Evolutionary conservation across 2,329 filamentous ascomycete species (phyloP).

Genomic region (Verticillium albo-atrum): DNA sequence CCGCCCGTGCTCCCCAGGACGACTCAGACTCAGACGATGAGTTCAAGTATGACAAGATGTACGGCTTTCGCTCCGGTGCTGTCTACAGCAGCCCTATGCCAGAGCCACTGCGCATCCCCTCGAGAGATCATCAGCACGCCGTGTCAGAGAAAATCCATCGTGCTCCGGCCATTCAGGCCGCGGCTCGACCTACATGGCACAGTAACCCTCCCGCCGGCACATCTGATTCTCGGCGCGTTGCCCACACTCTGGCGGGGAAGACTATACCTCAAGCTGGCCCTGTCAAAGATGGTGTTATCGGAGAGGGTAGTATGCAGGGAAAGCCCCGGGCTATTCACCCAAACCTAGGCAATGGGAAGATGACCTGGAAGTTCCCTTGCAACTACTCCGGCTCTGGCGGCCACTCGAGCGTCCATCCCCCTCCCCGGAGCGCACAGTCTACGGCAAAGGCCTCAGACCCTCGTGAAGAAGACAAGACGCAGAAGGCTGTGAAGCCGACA

Average conservation of each 20-base stretch:
- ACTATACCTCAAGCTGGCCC: background rate
- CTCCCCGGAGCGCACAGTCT: background rate
- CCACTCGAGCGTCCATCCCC: background rate
- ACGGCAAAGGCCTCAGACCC: background rate
- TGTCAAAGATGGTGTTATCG: background rate
- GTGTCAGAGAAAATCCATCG: background rate
- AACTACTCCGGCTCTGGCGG: background rate
- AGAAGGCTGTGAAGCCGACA: background rate
- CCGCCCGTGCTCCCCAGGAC: background rate
- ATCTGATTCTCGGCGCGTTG: no score
- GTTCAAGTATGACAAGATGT: slow-evolving; percentile 6
- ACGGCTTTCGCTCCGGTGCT: slow-evolving; percentile 7
- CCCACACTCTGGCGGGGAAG: background rate
- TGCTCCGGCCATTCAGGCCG: no score
- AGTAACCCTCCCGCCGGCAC: no score
- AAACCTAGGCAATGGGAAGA: background rate
- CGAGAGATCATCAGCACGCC: background rate
- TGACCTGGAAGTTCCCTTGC: background rate
- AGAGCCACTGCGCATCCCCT: slow-evolving; percentile 9
- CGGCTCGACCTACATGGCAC: no score
- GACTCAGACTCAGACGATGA: background rate
- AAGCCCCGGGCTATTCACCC: background rate
- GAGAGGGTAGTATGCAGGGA: background rate
- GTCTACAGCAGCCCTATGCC: slow-evolving; percentile 10
- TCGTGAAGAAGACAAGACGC: background rate